These are phyloP conservation scores for Candida palmyrensis DNA, from an alignment of 805 yeast species.

Conservation along the genomic window DNA sequence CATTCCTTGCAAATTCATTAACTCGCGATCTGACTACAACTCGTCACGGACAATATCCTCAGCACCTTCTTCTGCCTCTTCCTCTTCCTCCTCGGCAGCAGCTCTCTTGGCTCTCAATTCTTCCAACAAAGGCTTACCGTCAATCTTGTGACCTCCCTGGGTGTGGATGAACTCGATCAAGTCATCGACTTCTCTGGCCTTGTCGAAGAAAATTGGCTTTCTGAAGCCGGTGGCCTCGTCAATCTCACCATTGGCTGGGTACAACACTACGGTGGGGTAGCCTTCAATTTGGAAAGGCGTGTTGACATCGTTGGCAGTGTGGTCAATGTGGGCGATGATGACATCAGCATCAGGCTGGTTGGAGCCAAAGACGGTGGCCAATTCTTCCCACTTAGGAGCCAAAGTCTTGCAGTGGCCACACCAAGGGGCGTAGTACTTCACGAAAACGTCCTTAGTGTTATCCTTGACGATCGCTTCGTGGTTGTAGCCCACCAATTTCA, in stretches of 20 bases:
- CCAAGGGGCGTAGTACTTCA: conserved; percentile 96
- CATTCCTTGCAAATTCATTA: too few relatives aligned
- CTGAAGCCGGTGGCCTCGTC: conserved; percentile 40
- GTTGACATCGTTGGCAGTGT: conserved; percentile 83
- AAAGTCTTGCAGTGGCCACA: conserved; percentile 94
- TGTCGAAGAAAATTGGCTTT: conserved; percentile 56
- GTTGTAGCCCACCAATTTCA: conserved; percentile 76
- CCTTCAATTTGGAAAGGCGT: conserved; percentile 65
- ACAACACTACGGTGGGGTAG: conserved; percentile 87
- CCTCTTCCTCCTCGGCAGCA: conserved; percentile 20
- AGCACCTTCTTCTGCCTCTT: conserved; percentile 9
- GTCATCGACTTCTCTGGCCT: conserved; percentile 68
- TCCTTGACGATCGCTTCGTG: conserved; percentile 66
- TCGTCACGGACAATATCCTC: conserved; percentile 5
- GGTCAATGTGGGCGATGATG: conserved; percentile 81
- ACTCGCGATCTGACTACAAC: too few relatives aligned
- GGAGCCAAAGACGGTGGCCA: conserved; percentile 62
- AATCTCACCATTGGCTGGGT: conserved; percentile 64
- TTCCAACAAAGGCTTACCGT: conserved; percentile 34
- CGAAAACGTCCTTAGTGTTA: conserved; percentile 62
- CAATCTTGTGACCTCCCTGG: conserved; percentile 59
- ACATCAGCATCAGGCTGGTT: conserved; percentile 50
- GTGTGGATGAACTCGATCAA: conserved; percentile 68
- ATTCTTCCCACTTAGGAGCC: conserved; percentile 84
- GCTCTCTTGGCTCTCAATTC: conserved; percentile 22